Evolutionary conservation across 139 green algal genomes (phyloP), one percentile per base, ranked within the genome.

Genomic region (Chlorella ohadii): DNA sequence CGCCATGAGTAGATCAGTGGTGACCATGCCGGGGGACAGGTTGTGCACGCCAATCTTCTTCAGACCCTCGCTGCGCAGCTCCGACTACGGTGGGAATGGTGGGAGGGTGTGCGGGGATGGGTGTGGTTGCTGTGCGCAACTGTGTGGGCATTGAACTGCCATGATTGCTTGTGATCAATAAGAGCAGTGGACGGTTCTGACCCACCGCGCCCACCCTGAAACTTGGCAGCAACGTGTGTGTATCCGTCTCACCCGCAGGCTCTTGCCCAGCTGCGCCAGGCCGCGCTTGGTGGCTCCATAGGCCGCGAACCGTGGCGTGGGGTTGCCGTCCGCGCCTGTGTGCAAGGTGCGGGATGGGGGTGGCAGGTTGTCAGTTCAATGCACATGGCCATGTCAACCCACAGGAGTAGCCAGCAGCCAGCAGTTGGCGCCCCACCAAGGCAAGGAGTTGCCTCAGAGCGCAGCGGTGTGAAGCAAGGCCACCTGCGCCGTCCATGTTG

Each of bases 281-380:
- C 87, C 88, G 44, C 93, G 89, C 86, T 99, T 99, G 78, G 96
- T 98, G 39, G 96, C 95, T 16, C 97, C 96, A 73, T 99, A 99
- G 0, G 96, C 94, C 25, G 96, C 96, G 91, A 98, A 99, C 22
- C 93, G 90, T 12, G 94, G 94, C 22, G 94, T 98, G 38, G 94
- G 78, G 57, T 83, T 88, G 23, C 94, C 94, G 79, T 96, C 92
- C 31, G 94, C 94, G 23, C 93, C 93, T 31, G 92, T 4, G 73
- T 1, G 19, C 27, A 28, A 33, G 64, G 38, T 17, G 67, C 36
- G 25, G 38, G 68, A 19, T 57, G 20, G 38, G 68, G 5, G 12
- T 9, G 25, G 68, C n/a, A 34, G 3, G 36, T n/a, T n/a, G n/a
- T n/a, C n/a, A n/a, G n/a, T n/a, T n/a, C n/a, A n/a, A n/a, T n/a